Percentiles rank a stretch among this genome's conserved stretches.
Evolutionary conservation across 345 rosid species (phyloP).

Genomic region (Litchi chinensis): DNA sequence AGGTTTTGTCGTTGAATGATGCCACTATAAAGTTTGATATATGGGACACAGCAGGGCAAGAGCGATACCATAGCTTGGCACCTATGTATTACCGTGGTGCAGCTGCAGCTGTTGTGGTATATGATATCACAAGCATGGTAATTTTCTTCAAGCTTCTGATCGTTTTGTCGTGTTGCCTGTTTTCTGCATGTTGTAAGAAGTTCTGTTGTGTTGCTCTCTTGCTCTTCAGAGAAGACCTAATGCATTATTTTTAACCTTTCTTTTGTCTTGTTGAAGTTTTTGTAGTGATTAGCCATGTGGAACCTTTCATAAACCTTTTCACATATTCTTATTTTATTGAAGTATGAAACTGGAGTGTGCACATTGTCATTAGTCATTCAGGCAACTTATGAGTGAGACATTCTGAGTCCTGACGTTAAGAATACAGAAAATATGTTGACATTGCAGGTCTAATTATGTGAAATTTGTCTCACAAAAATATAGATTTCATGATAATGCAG

Average conservation of each 20-base stretch:
- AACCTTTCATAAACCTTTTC: not conserved
- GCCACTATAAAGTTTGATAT: slow-evolving; percentile 73
- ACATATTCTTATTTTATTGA: not conserved
- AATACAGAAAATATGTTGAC: not conserved
- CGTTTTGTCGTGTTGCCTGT: not conserved
- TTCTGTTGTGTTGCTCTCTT: not conserved
- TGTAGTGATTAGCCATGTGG: not conserved
- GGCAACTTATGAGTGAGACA: not conserved
- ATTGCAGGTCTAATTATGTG: not conserved
- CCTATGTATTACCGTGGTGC: slow-evolving; percentile 91
- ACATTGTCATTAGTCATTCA: too few relatives aligned
- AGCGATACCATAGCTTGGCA: slow-evolving; percentile 82
- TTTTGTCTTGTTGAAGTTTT: not conserved
- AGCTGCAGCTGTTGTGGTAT: slow-evolving; percentile 79
- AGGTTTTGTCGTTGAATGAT: slow-evolving; percentile 67
- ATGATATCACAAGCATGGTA: slow-evolving; percentile 81
- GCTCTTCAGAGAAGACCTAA: not conserved
- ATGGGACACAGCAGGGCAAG: slow-evolving; percentile 92
- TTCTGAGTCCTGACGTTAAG: not conserved
- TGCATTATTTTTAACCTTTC: not conserved
- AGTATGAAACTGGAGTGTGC: not conserved
- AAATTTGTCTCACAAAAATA: not conserved
- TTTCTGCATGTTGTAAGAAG: slow-evolving; percentile 1
- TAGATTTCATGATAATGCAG: not conserved
- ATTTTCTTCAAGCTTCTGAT: not conserved